A percentile compares a stretch with the other conserved stretches of the same genome.
phyloP scores from a whole-genome alignment of 345 rosid genomes.

The Linum lewisii region DNA sequence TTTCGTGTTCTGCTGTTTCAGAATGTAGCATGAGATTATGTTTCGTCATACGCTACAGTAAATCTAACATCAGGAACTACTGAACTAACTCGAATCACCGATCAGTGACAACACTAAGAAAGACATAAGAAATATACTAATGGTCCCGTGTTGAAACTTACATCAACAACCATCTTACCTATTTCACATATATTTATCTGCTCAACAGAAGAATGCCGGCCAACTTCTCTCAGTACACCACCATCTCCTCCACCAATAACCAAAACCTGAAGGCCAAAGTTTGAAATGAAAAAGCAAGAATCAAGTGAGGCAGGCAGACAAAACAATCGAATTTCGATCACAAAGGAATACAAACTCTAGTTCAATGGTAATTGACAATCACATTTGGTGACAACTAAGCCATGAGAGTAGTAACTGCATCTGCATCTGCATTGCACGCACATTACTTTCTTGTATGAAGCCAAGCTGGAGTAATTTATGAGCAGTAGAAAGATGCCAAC shows the following conservation, averaged over 20 bases:
- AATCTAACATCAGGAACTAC: not conserved
- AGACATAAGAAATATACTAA: too few relatives aligned
- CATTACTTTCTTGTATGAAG: too few relatives aligned
- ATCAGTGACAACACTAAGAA: not conserved
- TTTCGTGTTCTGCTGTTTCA: not conserved
- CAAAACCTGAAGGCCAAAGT: conserved; percentile 41
- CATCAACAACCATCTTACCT: conserved; percentile 93
- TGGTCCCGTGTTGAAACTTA: conserved; percentile 48
- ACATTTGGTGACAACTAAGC: too few relatives aligned
- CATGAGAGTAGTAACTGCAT: too few relatives aligned
- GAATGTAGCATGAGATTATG: not conserved
- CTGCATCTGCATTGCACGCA: too few relatives aligned
- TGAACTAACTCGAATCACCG: not conserved
- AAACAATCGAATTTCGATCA: too few relatives aligned
- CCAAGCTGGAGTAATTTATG: too few relatives aligned
- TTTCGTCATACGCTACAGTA: not conserved
- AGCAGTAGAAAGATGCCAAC: too few relatives aligned
- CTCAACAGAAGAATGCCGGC: conserved; percentile 77
- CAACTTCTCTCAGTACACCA: conserved; percentile 81
- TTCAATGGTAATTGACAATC: too few relatives aligned
- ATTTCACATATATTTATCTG: conserved; percentile 92
- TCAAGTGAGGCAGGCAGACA: too few relatives aligned
- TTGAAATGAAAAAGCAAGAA: not conserved
- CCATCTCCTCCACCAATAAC: conserved; percentile 99
- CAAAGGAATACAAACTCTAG: not conserved